Evolutionary conservation across 176 grass and related monocot genomes (phyloP), one percentile per base, ranked within the genome.

Genomic region (Oryza rufipogon): DNA sequence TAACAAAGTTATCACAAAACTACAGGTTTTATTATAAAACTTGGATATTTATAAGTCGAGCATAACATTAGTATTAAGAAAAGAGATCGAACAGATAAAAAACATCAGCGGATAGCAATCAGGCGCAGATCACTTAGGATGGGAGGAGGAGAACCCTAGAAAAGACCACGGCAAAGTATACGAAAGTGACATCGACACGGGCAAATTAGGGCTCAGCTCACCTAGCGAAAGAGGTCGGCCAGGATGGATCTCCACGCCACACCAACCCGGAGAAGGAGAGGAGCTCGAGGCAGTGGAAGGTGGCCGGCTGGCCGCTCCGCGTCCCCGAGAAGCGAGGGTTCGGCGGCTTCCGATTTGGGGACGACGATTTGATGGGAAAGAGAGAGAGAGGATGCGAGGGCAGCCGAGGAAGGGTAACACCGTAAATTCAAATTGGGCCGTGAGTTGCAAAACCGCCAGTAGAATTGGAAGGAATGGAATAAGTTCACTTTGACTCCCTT

Each of bases 301-400:
- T 39, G 23, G 9, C 36, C 41, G 22, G 0, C 41, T 39, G 23
- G 9, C 36, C 41, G 22, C 68, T 82, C 25, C 15, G 68, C 51
- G 36, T 68, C 80, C 10, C 22, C 68, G 80, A 38, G 68, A 63
- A 20, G 51, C 9, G 56, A 48, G 34, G 34, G n/a, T 13, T 60
- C 67, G 48, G 67, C n/a, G 67, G 32, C 79, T 9, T 36, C 15
- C 48, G 67, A 81, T 71, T 28, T 60, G 33, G 49, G 66, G 78
- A 9, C 15, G 46, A 19, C 46, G 80, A 82, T 72, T 44, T 30
- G 28, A 61, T n/a, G n/a, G 15, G 42, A 9, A 11, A 19, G 13
- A 49, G 30, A 30, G 42, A 19, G 12, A 49, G 47, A 15, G 4
- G 47, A 14, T 71, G 7, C 48, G 20, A 71, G 47, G 30, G 2